Conservation (phyloP, 768 basidiomycete genomes). For the Leccinum variicolor region DNA sequence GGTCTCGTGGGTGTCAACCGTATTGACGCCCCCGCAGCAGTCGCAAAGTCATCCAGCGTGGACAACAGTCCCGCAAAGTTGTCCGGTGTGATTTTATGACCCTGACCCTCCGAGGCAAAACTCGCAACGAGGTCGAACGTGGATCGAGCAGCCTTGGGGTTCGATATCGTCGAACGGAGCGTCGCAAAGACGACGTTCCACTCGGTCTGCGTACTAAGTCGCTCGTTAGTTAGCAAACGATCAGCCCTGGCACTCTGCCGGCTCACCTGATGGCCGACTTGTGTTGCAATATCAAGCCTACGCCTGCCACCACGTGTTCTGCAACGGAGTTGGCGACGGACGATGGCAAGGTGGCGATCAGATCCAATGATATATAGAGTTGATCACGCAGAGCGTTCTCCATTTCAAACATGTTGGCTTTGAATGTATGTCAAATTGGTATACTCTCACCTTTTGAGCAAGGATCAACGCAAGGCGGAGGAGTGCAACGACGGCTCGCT, state of each 20-base stretch:
- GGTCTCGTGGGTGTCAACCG: conserved; percentile 56
- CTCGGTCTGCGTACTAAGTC: conserved; percentile 79
- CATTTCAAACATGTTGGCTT: conserved; percentile 1
- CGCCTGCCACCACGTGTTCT: conserved; percentile 86
- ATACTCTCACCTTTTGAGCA: conserved; percentile 62
- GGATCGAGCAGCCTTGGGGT: conserved; percentile 82
- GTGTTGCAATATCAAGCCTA: conserved; percentile 76
- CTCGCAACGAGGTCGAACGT: conserved; percentile 76
- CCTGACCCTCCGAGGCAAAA: conserved; percentile 60
- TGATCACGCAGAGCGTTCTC: conserved; percentile 88
- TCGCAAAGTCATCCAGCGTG: conserved; percentile 84
- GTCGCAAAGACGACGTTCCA: conserved; percentile 93
- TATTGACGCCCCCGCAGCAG: conserved; percentile 61
- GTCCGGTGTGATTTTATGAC: conserved; percentile 63
- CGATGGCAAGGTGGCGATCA: conserved; percentile 77
- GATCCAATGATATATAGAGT: conserved; percentile 90
- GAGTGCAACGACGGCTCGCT: conserved; percentile 88
- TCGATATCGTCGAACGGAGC: conserved; percentile 78
- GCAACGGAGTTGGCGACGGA: conserved; percentile 78
- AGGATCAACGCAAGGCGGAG: conserved; percentile 81
- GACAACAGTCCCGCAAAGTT: conserved; percentile 79
- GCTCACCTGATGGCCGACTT: conserved; percentile 59
- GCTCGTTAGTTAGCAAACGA: conserved; percentile 4
- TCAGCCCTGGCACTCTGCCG: background rate
- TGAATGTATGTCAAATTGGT: background rate